phyloP scores from a whole-genome alignment of 495 filamentous ascomycete genomes.

The Aspergillus baeticus region DNA sequence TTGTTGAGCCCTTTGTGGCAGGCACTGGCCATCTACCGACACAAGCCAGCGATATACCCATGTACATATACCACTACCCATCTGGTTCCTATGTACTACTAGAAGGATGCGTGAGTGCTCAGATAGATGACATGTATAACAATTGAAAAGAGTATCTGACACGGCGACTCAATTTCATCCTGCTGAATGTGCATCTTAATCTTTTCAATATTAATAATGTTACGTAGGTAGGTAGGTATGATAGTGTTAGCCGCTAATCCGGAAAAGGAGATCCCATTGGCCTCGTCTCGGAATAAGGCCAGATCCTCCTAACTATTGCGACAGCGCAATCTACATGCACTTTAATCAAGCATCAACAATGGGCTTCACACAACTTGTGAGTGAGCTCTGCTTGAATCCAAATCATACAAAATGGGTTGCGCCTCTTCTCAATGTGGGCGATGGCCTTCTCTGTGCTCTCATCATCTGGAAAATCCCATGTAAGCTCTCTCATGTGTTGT shows the following conservation, averaged over 20 bases:
- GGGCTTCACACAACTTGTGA: constrained; percentile 16
- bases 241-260: constrained; percentile 17
- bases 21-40: neutral
- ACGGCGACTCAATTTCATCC: neutral
- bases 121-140: neutral
- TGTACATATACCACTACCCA: constrained; percentile 24
- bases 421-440: constrained; percentile 67
- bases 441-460: constrained; percentile 68
- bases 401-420: constrained; percentile 62
- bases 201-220: too few relatives aligned
- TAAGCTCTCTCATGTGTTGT: constrained; percentile 42
- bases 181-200: neutral
- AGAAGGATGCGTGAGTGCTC: constrained; percentile 3
- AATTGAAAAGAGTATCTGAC: neutral
- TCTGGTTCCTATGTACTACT: constrained; percentile 6
- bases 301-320: neutral
- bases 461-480: constrained; percentile 87
- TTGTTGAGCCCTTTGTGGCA: neutral
- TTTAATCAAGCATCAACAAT: constrained; percentile 11
- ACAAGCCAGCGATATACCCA: constrained; percentile 24
- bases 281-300: constrained; percentile 9
- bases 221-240: too few relatives aligned
- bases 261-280: constrained; percentile 22
- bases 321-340: neutral
- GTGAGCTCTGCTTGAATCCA: constrained; percentile 38